These are phyloP conservation scores for Macaranga tanarius DNA, from an alignment of 441 rosid genomes.

Conservation along the genomic window DNA sequence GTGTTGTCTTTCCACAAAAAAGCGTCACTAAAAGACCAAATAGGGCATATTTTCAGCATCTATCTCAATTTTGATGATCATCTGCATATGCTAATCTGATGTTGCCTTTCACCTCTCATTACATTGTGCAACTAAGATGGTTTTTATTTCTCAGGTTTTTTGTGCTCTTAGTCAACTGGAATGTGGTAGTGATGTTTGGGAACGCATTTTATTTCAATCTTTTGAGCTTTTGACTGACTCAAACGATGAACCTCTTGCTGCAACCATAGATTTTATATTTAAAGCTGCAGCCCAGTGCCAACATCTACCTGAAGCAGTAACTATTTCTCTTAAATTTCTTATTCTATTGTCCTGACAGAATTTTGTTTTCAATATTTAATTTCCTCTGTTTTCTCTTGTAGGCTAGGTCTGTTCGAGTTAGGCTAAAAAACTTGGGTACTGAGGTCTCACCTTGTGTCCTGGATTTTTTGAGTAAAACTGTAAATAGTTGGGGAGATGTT, in stretches of 20 bases:
- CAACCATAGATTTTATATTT: constrained; percentile 78
- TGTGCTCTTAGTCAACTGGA: constrained; percentile 87
- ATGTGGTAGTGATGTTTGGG: constrained; percentile 88
- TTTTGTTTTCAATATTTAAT: constrained; percentile 22
- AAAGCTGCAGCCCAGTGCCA: constrained; percentile 93
- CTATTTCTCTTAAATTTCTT: constrained; percentile 26
- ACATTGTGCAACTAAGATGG: constrained; percentile 12
- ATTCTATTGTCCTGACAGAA: not conserved
- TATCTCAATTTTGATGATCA: constrained; percentile 18
- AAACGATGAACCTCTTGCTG: constrained; percentile 79
- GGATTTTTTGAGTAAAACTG: constrained; percentile 79
- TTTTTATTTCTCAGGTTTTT: constrained; percentile 61
- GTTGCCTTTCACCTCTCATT: constrained; percentile 1
- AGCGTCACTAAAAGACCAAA: not conserved
- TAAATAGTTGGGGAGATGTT: constrained; percentile 89
- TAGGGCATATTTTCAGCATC: constrained; percentile 17
- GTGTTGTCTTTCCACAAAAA: constrained; percentile 1
- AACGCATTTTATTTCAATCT: constrained; percentile 66
- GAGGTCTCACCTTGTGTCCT: constrained; percentile 85
- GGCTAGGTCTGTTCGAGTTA: constrained; percentile 85
- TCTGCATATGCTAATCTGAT: not conserved
- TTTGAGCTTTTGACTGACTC: constrained; percentile 68
- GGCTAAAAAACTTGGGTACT: constrained; percentile 76
- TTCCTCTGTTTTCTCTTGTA: constrained; percentile 35
- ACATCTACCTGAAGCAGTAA: constrained; percentile 93